A percentile compares a stretch with the other conserved stretches of the same genome.
Evolutionary conservation across 768 basidiomycete species (phyloP).

Genomic region (Arthromyces matolae): DNA sequence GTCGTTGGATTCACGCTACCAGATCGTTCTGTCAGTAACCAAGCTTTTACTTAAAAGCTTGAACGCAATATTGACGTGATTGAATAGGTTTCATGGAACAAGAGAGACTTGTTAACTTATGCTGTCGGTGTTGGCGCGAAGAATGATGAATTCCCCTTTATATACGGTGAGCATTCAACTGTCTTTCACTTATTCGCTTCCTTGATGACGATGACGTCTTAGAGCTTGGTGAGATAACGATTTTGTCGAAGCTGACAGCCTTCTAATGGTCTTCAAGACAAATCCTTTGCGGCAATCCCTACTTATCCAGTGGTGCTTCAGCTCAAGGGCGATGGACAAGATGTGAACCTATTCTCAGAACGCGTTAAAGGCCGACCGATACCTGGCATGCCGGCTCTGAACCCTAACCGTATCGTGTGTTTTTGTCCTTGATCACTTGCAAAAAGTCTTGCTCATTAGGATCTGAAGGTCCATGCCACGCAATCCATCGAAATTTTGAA

Average conservation of each 20-base stretch:
- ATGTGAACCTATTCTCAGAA: constrained; percentile 67
- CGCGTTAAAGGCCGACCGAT: constrained; percentile 40
- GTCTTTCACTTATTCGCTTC: neutral
- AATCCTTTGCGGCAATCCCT: constrained; percentile 71
- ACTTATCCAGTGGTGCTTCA: constrained; percentile 81
- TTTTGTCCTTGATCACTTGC: neutral
- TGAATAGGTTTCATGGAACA: constrained; percentile 75
- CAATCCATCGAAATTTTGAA: constrained; percentile 80
- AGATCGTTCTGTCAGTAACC: constrained; percentile 28
- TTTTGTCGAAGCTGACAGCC: neutral
- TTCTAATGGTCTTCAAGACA: constrained; percentile 37
- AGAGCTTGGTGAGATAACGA: constrained; percentile 49
- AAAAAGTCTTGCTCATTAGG: neutral
- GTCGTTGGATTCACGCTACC: constrained; percentile 54
- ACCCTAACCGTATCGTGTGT: constrained; percentile 67
- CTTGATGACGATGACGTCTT: neutral
- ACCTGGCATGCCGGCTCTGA: constrained; percentile 67
- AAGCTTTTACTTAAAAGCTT: neutral
- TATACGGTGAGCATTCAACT: constrained; percentile 55
- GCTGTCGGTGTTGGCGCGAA: constrained; percentile 82
- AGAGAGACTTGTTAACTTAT: constrained; percentile 77
- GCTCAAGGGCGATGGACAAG: constrained; percentile 66
- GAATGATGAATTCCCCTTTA: constrained; percentile 60
- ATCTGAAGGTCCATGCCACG: constrained; percentile 66
- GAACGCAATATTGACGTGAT: neutral